phyloP scores from a whole-genome alignment of 306 rosid genomes.

The Macrotyloma uniflorum region DNA sequence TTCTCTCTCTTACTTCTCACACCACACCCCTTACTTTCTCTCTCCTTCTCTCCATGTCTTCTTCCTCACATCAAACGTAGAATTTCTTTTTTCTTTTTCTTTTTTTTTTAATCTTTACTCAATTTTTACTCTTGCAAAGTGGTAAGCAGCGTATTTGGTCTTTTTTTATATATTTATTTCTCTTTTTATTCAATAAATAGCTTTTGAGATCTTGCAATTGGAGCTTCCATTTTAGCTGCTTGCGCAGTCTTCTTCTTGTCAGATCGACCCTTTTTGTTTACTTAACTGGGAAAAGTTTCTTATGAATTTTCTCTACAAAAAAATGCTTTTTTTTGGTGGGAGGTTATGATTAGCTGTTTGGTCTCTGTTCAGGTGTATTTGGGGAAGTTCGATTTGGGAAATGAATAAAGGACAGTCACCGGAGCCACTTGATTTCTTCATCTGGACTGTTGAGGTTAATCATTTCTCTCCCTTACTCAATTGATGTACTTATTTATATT shows the following conservation, averaged over 20 bases:
- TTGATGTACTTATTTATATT: neutral
- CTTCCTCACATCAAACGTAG: constrained; percentile 59
- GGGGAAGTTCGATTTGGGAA: constrained; percentile 57
- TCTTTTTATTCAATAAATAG: neutral
- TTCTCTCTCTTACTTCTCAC: constrained; percentile 18
- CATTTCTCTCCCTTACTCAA: neutral
- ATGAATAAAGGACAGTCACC: constrained; percentile 88
- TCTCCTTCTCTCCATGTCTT: constrained; percentile 29
- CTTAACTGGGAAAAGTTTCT: constrained; percentile 18
- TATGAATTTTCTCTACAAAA: neutral
- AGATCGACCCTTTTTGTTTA: constrained; percentile 6
- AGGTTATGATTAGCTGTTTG: constrained; percentile 29
- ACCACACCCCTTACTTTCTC: neutral
- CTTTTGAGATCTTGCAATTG: constrained; percentile 52
- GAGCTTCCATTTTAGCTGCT: constrained; percentile 21
- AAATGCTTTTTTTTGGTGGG: neutral
- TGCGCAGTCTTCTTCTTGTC: constrained; percentile 2
- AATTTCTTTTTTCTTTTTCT: constrained; percentile 37
- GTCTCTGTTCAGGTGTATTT: constrained; percentile 51
- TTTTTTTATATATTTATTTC: constrained; percentile 26
- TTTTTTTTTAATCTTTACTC: constrained; percentile 11
- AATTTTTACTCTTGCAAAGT: constrained; percentile 36
- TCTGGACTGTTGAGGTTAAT: constrained; percentile 98
- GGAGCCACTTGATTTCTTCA: constrained; percentile 99
- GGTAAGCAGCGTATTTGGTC: constrained; percentile 51